phyloP scores from a whole-genome alignment of 2,329 filamentous ascomycete genomes.

The Dothiorella sarmentorum region DNA sequence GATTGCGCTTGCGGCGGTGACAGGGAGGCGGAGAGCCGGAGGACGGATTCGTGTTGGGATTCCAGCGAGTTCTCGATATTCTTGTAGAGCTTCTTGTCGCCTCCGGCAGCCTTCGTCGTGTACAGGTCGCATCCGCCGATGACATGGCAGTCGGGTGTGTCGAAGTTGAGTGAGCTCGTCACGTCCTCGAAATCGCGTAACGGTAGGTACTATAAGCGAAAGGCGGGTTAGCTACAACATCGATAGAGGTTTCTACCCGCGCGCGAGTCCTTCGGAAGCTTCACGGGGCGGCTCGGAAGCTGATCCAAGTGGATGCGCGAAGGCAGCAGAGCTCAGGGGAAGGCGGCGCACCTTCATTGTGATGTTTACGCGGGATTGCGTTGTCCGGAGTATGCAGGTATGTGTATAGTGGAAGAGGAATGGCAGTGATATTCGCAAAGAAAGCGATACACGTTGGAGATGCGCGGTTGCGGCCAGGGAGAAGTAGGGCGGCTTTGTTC shows the following conservation, averaged over 20 bases:
- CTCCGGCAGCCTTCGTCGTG: slow-evolving; percentile 91
- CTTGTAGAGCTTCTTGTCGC: slow-evolving; percentile 96
- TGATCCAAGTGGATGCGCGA: background rate
- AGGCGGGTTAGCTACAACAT: background rate
- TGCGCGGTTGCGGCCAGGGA: background rate
- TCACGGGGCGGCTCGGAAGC: background rate
- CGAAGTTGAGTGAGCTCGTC: slow-evolving; percentile 90
- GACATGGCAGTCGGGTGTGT: slow-evolving; percentile 87
- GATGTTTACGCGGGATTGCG: slow-evolving; percentile 3
- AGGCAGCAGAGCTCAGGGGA: background rate
- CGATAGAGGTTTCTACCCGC: background rate
- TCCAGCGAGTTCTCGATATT: slow-evolving; percentile 90
- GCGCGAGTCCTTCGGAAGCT: slow-evolving; percentile 2
- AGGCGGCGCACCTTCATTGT: slow-evolving; percentile 38
- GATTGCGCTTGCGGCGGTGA: slow-evolving; percentile 76
- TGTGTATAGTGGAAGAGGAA: background rate
- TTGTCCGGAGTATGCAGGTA: slow-evolving; percentile 5
- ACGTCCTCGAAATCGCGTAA: slow-evolving; percentile 88
- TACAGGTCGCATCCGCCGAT: slow-evolving; percentile 94
- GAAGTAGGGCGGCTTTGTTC: slow-evolving; percentile 12
- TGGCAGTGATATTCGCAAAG: background rate
- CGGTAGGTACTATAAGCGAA: slow-evolving; percentile 72
- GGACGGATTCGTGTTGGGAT: slow-evolving; percentile 82
- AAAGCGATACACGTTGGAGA: background rate
- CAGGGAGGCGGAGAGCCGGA: slow-evolving; percentile 81